A percentile compares a stretch with the other conserved stretches of the same genome.
These are phyloP conservation scores for Candida dubliniensis DNA, from an alignment of 1,139 yeast genomes.

Conservation along the genomic window DNA sequence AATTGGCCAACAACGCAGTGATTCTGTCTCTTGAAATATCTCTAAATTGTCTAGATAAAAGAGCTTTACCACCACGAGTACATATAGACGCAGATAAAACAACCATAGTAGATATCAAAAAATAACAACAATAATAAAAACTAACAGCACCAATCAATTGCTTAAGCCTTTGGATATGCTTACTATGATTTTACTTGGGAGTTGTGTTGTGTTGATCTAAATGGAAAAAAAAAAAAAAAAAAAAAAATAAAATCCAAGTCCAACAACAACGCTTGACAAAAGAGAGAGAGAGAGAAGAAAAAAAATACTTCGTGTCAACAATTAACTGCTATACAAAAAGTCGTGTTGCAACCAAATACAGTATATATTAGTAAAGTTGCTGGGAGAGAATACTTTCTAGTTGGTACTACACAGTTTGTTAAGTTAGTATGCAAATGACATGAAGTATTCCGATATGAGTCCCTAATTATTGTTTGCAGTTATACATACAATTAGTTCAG, in stretches of 20 bases:
- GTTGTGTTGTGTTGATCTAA: constrained; percentile 4
- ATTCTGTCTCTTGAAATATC: constrained; percentile 85
- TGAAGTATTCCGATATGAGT: neutral
- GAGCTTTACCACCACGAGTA: constrained; percentile 92
- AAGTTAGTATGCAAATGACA: constrained; percentile 7
- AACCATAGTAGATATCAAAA: constrained; percentile 22
- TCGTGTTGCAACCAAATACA: constrained; percentile 6
- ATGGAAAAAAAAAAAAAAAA: constrained; percentile 2
- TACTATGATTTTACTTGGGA: neutral
- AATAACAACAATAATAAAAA: no score
- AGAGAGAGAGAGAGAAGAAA: neutral
- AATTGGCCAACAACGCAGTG: constrained; percentile 80
- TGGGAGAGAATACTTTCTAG: constrained; percentile 7
- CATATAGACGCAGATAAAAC: constrained; percentile 93
- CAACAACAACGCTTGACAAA: no score
- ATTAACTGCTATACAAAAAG: constrained; percentile 6
- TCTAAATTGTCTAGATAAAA: constrained; percentile 88
- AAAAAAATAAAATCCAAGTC: neutral
- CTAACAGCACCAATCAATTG: no score
- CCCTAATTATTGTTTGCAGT: neutral
- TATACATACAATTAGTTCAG: constrained; percentile 9
- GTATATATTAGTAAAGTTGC: constrained; percentile 3
- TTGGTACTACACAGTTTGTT: constrained; percentile 1
- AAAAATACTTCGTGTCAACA: constrained; percentile 9
- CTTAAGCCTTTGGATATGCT: neutral